Evolutionary conservation across 1,284 basidiomycete genomes (phyloP), one percentile per base, ranked within the genome.

Genomic region (Amylostereum chailletii): DNA sequence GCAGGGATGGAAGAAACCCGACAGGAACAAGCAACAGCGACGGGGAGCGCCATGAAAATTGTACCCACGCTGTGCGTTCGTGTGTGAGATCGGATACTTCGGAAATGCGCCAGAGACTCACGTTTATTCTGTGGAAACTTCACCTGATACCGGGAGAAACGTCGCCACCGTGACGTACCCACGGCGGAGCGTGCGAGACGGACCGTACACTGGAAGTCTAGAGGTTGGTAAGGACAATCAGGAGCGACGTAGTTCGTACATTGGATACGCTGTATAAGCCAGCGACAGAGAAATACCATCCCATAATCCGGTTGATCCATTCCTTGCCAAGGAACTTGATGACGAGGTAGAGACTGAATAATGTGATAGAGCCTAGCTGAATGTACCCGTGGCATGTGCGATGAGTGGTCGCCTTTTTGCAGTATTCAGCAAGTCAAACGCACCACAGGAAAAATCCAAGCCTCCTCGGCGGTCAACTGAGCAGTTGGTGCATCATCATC

Each of bases 221-320:
- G 7, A 42, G 33, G 33, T 33, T 42, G 19, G 37, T 47, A 43
- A 39, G 53, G 10, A 57, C 55, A 29, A 46, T 30, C 29, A 19
- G 46, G 30, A 31, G 19, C 9, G 29, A n/a, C 19, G 32, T 34
- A 37, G 9, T 44, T 66, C 73, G 54, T 56, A 83, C 87, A 71
- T 79, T 81, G 76, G 82, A 83, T n/a, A 87, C 76, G 55, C 79
- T 81, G 7, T 73, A 78, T 8, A 83, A 68, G 0, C 84, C 84
- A 4, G 74, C 71, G 10, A 84, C 29, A 11, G 80, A 73, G 56
- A 91, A 91, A 61, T 93, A 93, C 71, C 82, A 81, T n/a, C 76
- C 78, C 26, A 91, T 67, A 1, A 89, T 53, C 71, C 74, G 79
- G 62, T 91, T 91, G 55, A 96, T 83, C 85, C 89, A 91, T 57